Base-by-base conservation (phyloP, 169 alveolate species). In the Cystoisospora suis region DNA sequence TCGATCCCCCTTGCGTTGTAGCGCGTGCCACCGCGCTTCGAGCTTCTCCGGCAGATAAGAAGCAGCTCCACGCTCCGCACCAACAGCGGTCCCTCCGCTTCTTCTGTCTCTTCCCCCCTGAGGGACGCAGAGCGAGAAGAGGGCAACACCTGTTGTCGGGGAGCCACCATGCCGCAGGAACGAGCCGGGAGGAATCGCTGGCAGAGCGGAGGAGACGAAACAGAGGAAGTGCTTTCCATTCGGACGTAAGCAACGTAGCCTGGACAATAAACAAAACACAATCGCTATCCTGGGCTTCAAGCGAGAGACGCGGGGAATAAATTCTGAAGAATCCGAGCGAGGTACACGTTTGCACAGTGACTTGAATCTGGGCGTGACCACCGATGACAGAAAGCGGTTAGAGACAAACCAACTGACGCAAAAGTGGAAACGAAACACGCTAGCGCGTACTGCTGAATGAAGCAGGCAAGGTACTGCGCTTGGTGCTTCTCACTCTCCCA, bases 1-100 rank as follows among this genome's bases (percentile, higher is more conserved):
- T 94, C 95, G 40, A 94, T 91, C 23, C 96, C 96, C 45, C 96
- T 65, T 40, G 95, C 94, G 88, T 93, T 93, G 91, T 93, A 94
- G 49, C 96, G 87, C 45, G 96, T 94, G 34, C 96, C 96, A 38
- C 95, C 96, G 88, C 95, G 93, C 56, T 81, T 36, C 89, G 93
- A 89, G 87, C 97, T 89, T 44, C 97, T 79, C 47, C 98, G 89
- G 34, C 96, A 88, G 53, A 96, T 94, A 58, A 95, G 89, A 32
- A 93, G 40, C 65, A 94, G 47, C 49, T 89, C 93, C 29, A 89
- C 56, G 1, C 61, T 81, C 53, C 36, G 46, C 72, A 17, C 1
- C 47, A 49, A 46, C 38, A 45, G 47, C 40, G 20, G 20, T 23
- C 47, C 29, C 29, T 32, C 44, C 65, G 75, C 6, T 72, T 29